Evolutionary conservation across 331 rosid genomes (phyloP).

Genomic region (Quercus phellos): DNA sequence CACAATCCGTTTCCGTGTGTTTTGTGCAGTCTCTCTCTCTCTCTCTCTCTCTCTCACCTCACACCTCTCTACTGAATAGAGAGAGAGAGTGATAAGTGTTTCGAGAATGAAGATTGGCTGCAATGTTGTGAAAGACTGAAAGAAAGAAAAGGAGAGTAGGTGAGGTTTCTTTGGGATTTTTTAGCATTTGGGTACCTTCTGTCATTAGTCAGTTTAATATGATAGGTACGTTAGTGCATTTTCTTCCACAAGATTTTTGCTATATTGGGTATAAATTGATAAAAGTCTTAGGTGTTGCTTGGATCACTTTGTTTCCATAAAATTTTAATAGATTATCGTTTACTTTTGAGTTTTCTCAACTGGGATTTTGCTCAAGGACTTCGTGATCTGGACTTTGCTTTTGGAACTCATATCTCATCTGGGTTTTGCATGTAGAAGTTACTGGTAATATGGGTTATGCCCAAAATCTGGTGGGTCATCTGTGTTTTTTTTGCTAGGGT

Average conservation of each 20-base stretch:
- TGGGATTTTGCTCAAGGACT: slow-evolving; percentile 6
- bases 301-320: slow-evolving; percentile 3
- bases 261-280: background rate
- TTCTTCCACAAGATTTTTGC: slow-evolving; percentile 7
- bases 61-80: background rate
- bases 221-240: slow-evolving; percentile 6
- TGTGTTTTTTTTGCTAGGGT: slow-evolving; percentile 1
- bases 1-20: slow-evolving; percentile 39
- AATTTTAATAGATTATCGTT: background rate
- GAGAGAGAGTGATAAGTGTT: background rate
- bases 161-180: background rate
- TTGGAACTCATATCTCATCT: background rate
- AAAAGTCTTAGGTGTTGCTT: background rate
- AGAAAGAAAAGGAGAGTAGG: too few relatives aligned
- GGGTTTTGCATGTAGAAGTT: background rate
- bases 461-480: slow-evolving; percentile 8
- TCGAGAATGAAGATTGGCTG: slow-evolving; percentile 20
- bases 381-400: slow-evolving; percentile 10
- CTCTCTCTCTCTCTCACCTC: too few relatives aligned
- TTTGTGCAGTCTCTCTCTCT: slow-evolving; percentile 10
- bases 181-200: slow-evolving; percentile 9
- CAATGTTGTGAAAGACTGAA: slow-evolving; percentile 11
- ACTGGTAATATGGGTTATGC: slow-evolving; percentile 27
- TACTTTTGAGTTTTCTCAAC: background rate
- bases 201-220: background rate